Evolutionary conservation across 257 asterid genomes (phyloP), one percentile per base, ranked within the genome.

Genomic region (Ilex aquifolium): DNA sequence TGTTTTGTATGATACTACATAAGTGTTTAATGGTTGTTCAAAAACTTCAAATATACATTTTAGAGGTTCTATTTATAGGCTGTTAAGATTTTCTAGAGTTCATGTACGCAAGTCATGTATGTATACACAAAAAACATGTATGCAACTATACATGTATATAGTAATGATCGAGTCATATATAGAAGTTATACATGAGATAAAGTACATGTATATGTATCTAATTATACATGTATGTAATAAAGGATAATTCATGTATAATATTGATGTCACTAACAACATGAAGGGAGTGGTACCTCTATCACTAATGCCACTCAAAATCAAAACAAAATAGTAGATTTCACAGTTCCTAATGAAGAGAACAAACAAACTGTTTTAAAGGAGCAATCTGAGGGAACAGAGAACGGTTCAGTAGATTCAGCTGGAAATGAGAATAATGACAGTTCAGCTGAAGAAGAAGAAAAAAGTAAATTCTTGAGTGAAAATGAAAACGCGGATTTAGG

Each of bases 401-500:
- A 61, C 32, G 69, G 61, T 50, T 52, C 71, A 36, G 89, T 21
- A 21, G 27, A 21, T 73, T 32, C 49, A 14, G 49, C 61, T 13
- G 36, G 30, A 50, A 52, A 51, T 46, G 67, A 59, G 60, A 53
- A 54, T 15, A 64, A 63, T 46, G 64, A 54, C 32, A 63, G 57
- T n/a, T 27, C 71, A 65, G 32, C 79, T 21, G 73, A 69, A 5
- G 67, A 67, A 21, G 27, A 0, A 16, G 80, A 65, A 64, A 76
- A 65, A 31, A 65, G 69, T 4, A 68, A 78, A 21, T 79, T 86
- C 27, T 76, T 74, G 31, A 80, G 61, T 40, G 93, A 79, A 64
- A 76, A 80, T 64, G 82, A 83, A 40, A 79, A 80, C 36, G 65
- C 68, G 10, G 82, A 74, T 61, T 72, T 71, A 15, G 74, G 74